A percentile compares a stretch with the other conserved stretches of the same genome.
phyloP scores from a whole-genome alignment of 495 filamentous ascomycete species.

The Terfezia claveryi region DNA sequence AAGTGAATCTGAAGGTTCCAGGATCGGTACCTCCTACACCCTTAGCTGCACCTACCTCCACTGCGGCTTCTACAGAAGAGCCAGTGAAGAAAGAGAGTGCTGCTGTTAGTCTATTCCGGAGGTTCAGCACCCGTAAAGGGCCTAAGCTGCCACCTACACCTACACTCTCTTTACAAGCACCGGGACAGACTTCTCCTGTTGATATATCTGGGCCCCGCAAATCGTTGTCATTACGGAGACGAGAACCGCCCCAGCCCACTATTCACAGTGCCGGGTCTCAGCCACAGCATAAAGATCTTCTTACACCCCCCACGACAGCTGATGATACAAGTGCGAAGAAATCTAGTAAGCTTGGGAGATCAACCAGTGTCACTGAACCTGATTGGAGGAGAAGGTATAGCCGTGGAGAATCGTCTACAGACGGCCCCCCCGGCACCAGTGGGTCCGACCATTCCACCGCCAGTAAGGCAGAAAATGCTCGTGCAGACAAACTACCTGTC shows the following conservation, averaged over 20 bases:
- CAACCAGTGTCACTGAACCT: slow-evolving; percentile 67
- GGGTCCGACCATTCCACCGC: slow-evolving; percentile 50
- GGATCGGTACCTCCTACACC: slow-evolving; percentile 25
- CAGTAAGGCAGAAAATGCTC: slow-evolving; percentile 22
- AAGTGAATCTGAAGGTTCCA: slow-evolving; percentile 34
- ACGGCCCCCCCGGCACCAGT: slow-evolving; percentile 40
- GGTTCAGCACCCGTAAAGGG: slow-evolving; percentile 71
- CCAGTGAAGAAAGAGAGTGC: slow-evolving; percentile 69
- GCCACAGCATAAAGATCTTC: slow-evolving; percentile 46
- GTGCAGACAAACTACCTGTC: slow-evolving; percentile 25
- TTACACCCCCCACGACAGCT: slow-evolving; percentile 43
- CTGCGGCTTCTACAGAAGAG: slow-evolving; percentile 22
- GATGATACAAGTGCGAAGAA: slow-evolving; percentile 34
- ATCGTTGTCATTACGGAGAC: slow-evolving; percentile 60
- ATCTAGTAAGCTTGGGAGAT: slow-evolving; percentile 47
- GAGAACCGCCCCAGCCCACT: slow-evolving; percentile 32
- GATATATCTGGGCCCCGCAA: slow-evolving; percentile 43
- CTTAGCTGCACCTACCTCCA: slow-evolving; percentile 32
- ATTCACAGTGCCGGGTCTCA: slow-evolving; percentile 21
- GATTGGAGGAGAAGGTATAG: slow-evolving; percentile 48
- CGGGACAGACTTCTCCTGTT: slow-evolving; percentile 39
- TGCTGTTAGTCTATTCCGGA: slow-evolving; percentile 62
- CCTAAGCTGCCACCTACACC: slow-evolving; percentile 21
- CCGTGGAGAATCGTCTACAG: slow-evolving; percentile 30
- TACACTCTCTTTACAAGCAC: slow-evolving; percentile 18